Evolutionary conservation across 1,284 basidiomycete genomes (phyloP), one percentile per base, ranked within the genome.

Genomic region (Microbotryum saponariae): DNA sequence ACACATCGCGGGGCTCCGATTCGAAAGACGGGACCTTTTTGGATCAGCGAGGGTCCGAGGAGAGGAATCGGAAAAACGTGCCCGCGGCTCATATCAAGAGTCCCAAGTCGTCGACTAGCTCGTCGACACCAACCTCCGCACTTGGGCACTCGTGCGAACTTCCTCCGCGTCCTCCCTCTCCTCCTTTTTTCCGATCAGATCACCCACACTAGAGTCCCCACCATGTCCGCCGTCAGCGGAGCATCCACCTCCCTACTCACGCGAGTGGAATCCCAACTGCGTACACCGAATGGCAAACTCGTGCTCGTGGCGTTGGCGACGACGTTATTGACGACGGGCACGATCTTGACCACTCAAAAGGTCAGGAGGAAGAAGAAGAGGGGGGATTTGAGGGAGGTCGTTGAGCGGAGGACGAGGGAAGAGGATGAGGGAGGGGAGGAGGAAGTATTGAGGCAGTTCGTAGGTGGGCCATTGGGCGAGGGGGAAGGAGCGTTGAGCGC

Each of bases 401-500:
- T 50, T n/a, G 48, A 50, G 29, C 14, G 23, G 14, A 50, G 48
- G 23, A 29, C 27, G 23, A 50, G 18, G 10, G 29, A 50, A 31
- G 31, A 47, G 21, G 50, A 52, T 18, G 46, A 49, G 3, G 62
- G 23, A 6, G 52, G 49, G 20, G 48, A 54, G 10, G 58, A 54
- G 27, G 66, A 65, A 9, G 66, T 65, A 31, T 45, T 68, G 21
- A 37, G 56, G 14, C 63, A 67, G 48, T 67, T 67, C 50, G 59
- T 63, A 18, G 45, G 60, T 51, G 20, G 58, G 61, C 21, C 31
- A 31, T 31, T 7, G 31, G 27, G 61, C n/a, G 49, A 52, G 3
- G n/a, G 44, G 18, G 58, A 62, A 25, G 47, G 60, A 55, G 33
- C 65, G 9, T 23, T 3, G 25, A 8, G 31, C 6, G 25, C 23